Base-by-base conservation (phyloP, 2,329 filamentous ascomycete species). In the Apiospora hydei region DNA sequence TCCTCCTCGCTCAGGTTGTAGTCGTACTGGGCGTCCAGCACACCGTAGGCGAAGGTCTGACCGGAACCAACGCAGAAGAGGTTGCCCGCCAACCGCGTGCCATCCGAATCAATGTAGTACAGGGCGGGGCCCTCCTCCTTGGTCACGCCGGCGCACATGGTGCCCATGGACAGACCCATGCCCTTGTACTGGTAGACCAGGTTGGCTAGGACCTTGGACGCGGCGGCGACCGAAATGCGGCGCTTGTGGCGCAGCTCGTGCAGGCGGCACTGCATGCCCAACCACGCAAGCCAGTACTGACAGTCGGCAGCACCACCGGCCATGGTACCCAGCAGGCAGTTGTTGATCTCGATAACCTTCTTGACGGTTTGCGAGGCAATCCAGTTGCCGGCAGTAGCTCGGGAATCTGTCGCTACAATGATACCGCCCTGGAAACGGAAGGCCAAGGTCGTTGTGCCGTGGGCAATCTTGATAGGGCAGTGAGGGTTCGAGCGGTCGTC, bases 331-430 rank as follows among this genome's bases (percentile, higher is more conserved):
- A 99, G 86, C 84, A 99, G 89, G 84, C 92, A 93, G 84, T 89
- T 94, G 88, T 98, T 98, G 88, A 98, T 98, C 89, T 98, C 95
- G 81, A 99, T 98, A 78, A 99, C 96, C 89, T 99, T 99, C 91
- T 99, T 99, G 81, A 99, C 96, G 70, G 96, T 99, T 89, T 99
- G 96, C 85, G 94, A 97, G 77, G 96, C 96, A 85, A 99, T 99
- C 96, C 96, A 99, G 90, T 96, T 97, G 80, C 96, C 96, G 43
- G 96, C 96, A 67, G 96, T 98, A 73, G 96, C 96, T 85, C 96
- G 92, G 73, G 96, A 99, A 86, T 99, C 96, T 73, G 96, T 99
- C 71, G 96, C 96, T 70, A 99, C 96, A 81, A 99, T 97, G 85
- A 99, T 98, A 82, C 96, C 96, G 80, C 95, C 95, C 86, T 98